A percentile compares a stretch with the other conserved stretches of the same genome.
phyloP scores from a whole-genome alignment of 1,139 yeast species.

The Yamadazyma aaseri region DNA sequence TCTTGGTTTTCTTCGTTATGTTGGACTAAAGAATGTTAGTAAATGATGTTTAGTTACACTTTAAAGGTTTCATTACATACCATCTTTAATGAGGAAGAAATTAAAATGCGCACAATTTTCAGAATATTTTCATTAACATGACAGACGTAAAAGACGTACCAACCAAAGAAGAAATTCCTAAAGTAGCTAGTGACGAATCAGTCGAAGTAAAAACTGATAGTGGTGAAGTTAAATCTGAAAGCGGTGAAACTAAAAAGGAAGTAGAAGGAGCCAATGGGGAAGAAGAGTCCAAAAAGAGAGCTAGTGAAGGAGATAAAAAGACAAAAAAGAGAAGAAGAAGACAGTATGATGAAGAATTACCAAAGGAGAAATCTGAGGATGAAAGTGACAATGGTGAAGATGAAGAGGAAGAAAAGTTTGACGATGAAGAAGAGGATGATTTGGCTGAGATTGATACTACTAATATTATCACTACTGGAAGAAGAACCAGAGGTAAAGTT shows the following conservation, averaged over 20 bases:
- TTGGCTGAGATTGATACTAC: slow-evolving; percentile 79
- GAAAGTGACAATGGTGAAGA: slow-evolving; percentile 61
- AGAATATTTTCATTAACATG: slow-evolving; percentile 5
- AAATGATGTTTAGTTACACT: background rate
- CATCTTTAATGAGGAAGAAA: background rate
- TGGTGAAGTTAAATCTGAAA: slow-evolving; percentile 6
- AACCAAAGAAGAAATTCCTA: slow-evolving; percentile 3
- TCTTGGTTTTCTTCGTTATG: slow-evolving; percentile 43
- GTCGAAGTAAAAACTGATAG: slow-evolving; percentile 5
- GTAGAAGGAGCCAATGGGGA: slow-evolving; percentile 19
- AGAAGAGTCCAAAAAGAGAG: slow-evolving; percentile 15
- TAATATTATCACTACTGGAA: slow-evolving; percentile 78
- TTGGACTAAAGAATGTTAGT: background rate
- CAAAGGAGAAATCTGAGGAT: slow-evolving; percentile 44
- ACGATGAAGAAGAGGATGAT: slow-evolving; percentile 74
- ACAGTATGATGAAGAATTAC: slow-evolving; percentile 49
- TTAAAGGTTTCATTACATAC: background rate
- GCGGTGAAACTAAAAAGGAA: slow-evolving; percentile 9
- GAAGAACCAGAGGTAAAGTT: slow-evolving; percentile 89
- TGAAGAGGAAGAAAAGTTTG: slow-evolving; percentile 48
- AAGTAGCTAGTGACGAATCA: slow-evolving; percentile 3
- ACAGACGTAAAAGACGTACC: slow-evolving; percentile 7
- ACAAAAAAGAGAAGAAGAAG: slow-evolving; percentile 45
- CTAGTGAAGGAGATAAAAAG: slow-evolving; percentile 25
- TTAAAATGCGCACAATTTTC: slow-evolving; percentile 3